Percentiles rank a stretch among this genome's conserved stretches.
phyloP scores from a whole-genome alignment of 306 rosid species.

The cucumber (Cucumis sativus) region DNA sequence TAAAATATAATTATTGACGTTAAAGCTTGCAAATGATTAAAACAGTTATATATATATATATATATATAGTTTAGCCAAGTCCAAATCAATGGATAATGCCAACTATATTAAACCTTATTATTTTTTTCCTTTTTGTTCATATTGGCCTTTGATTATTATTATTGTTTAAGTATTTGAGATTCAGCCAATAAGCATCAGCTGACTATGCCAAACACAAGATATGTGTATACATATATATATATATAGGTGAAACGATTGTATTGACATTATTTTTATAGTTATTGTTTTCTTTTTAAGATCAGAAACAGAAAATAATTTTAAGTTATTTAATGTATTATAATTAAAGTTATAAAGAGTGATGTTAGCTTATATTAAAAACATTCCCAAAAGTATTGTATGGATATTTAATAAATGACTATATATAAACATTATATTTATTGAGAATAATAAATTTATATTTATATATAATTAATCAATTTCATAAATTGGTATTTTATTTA shows the following conservation, averaged over 20 bases:
- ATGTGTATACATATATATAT: neutral
- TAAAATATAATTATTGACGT: neutral
- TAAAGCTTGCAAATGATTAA: neutral
- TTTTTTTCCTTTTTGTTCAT: neutral
- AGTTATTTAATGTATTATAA: neutral
- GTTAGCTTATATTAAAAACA: neutral
- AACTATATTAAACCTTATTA: neutral
- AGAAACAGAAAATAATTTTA: neutral
- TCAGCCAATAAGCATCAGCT: neutral
- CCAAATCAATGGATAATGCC: neutral
- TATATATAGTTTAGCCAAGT: neutral
- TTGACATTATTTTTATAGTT: neutral
- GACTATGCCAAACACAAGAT: neutral
- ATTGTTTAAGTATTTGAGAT: neutral
- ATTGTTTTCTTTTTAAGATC: neutral
- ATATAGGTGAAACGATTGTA: neutral
- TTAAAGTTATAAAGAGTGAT: neutral
- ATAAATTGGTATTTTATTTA: no score
- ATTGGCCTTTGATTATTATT: neutral
- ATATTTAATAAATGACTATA: neutral
- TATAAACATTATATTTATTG: neutral
- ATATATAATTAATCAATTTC: no score
- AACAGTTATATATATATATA: neutral
- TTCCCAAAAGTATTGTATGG: neutral
- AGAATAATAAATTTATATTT: no score